phyloP scores from a whole-genome alignment of 2,329 filamentous ascomycete species.

The Xylariaceae sp. region DNA sequence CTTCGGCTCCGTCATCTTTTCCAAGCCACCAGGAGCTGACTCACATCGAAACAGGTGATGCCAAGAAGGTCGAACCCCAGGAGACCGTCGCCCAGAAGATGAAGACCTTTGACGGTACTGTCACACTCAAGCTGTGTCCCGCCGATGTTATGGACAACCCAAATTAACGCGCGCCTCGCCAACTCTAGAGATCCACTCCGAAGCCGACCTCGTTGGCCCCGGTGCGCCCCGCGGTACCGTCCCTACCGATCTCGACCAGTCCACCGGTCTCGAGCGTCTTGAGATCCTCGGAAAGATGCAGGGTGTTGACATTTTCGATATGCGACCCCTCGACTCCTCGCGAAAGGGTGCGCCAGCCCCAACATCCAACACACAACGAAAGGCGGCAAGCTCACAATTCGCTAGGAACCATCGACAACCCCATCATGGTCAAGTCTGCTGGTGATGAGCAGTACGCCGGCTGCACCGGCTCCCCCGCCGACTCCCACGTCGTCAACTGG shows the following conservation, averaged over 20 bases:
- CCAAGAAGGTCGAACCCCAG: slow-evolving; percentile 45
- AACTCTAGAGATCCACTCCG: slow-evolving; percentile 70
- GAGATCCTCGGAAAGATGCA: slow-evolving; percentile 99
- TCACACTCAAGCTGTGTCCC: slow-evolving; percentile 7
- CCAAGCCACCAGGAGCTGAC: slow-evolving; percentile 33
- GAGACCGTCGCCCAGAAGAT: slow-evolving; percentile 39
- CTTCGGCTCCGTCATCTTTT: slow-evolving; percentile 23
- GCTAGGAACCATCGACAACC: slow-evolving; percentile 79
- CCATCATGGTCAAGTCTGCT: slow-evolving; percentile 84
- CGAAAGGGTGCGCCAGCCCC: slow-evolving; percentile 61
- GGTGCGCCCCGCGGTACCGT: slow-evolving; percentile 80
- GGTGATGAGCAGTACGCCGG: slow-evolving; percentile 96
- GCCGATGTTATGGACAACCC: not conserved
- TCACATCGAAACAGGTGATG: slow-evolving; percentile 34
- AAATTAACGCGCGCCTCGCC: slow-evolving; percentile 24
- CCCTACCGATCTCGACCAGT: slow-evolving; percentile 90
- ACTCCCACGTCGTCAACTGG: slow-evolving; percentile 90
- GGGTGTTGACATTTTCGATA: slow-evolving; percentile 96
- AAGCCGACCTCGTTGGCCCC: slow-evolving; percentile 79
- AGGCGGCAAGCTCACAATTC: slow-evolving; percentile 21
- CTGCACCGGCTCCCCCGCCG: slow-evolving; percentile 90
- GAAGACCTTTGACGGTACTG: slow-evolving; percentile 44
- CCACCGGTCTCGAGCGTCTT: slow-evolving; percentile 96
- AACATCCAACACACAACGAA: not conserved
- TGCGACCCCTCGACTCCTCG: slow-evolving; percentile 90